Evolutionary conservation across 805 yeast genomes (phyloP).

Genomic region (Yamadazyma philogaea): DNA sequence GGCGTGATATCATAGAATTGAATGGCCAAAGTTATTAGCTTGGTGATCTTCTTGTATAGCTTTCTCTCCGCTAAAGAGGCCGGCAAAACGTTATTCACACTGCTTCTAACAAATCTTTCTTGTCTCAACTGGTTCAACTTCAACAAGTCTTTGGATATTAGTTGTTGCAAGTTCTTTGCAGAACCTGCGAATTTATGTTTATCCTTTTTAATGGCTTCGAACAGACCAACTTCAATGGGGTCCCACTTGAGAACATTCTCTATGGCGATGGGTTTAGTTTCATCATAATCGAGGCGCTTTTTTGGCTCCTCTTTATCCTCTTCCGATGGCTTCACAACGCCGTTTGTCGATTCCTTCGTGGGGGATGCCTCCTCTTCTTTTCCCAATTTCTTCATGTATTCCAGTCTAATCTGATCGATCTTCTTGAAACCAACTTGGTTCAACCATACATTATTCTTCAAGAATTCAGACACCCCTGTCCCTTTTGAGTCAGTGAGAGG

Average conservation of each 20-base stretch:
- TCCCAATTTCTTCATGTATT: conserved; percentile 14
- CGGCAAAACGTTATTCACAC: conserved; percentile 21
- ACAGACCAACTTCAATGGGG: conserved; percentile 27
- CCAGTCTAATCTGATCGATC: conserved; percentile 24
- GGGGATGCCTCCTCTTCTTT: conserved; percentile 9
- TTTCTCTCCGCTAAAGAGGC: conserved; percentile 27
- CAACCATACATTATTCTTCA: conserved; percentile 37
- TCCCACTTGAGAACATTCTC: conserved; percentile 33
- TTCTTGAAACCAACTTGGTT: conserved; percentile 36
- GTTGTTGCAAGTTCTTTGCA: conserved; percentile 30
- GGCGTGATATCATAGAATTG: conserved; percentile 26
- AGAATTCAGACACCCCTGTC: conserved; percentile 28
- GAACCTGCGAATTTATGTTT: conserved; percentile 20
- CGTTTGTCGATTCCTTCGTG: conserved; percentile 9
- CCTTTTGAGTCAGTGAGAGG: conserved; percentile 35
- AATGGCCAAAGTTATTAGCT: conserved; percentile 31
- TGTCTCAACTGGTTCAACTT: conserved; percentile 40
- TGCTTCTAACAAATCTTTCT: conserved; percentile 33
- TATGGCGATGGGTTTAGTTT: conserved; percentile 10
- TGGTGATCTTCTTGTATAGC: conserved; percentile 29
- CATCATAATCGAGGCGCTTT: conserved; percentile 9
- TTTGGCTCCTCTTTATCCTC: not conserved
- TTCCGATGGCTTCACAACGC: conserved; percentile 5
- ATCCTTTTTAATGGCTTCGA: conserved; percentile 26
- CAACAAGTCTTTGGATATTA: conserved; percentile 31